Conservation (phyloP, 805 yeast species). For the Yarrowia keelungensis region DNA sequence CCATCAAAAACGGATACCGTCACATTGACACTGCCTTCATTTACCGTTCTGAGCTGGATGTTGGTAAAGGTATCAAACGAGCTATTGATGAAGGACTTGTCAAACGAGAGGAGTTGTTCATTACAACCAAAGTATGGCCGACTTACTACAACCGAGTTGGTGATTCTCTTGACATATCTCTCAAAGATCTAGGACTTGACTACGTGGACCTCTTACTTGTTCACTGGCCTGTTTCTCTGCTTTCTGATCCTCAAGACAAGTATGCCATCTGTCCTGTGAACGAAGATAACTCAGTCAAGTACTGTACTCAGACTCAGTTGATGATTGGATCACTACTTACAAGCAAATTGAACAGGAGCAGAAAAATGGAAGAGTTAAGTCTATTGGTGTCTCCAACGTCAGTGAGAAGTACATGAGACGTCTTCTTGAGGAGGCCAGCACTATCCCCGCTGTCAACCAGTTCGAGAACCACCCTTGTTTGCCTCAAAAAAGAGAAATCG, state of each 20-base stretch:
- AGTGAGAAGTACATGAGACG: not conserved
- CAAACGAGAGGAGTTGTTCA: not conserved
- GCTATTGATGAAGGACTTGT: not conserved
- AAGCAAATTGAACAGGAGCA: not conserved
- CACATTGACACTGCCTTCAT: not conserved
- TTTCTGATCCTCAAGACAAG: not conserved
- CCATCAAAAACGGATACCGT: not conserved
- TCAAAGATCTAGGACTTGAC: not conserved
- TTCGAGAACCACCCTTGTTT: not conserved
- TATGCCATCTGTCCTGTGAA: not conserved
- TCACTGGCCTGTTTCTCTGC: not conserved
- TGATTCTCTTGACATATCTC: not conserved
- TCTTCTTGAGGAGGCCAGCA: not conserved
- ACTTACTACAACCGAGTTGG: not conserved
- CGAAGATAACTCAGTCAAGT: too few relatives aligned
- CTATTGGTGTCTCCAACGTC: not conserved
- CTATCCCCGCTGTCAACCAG: not conserved
- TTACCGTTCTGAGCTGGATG: not conserved
- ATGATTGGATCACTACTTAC: not conserved
- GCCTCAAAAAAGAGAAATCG: not conserved
- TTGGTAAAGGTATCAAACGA: not conserved
- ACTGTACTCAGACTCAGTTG: too few relatives aligned
- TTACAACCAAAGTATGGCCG: not conserved
- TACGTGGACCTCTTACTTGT: not conserved
- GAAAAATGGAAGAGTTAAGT: not conserved